Evolutionary conservation across 2,329 filamentous ascomycete genomes (phyloP), one percentile per base, ranked within the genome.

Genomic region (Clarireedia monteithiana): DNA sequence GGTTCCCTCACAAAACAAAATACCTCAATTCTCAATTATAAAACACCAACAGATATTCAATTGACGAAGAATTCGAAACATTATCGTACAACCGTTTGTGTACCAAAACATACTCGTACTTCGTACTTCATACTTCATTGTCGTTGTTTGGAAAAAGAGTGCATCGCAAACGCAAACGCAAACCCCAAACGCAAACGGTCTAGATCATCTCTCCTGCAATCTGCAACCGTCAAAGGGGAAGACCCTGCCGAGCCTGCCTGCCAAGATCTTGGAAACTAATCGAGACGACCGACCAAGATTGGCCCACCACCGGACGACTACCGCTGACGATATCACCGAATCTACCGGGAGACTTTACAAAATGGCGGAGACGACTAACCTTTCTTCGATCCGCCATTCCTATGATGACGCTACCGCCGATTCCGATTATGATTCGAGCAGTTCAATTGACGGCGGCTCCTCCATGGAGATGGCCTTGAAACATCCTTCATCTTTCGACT

Each of bases 401-500:
- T 34, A 46, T 24, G 24, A 38, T n/a, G 53, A 56, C 15, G 38
- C 45, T 39, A 34, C 53, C 36, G 34, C 36, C 17, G 24, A 51
- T 6, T 42, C 49, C 10, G 39, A 30, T 12, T 9, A 47, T 9
- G 52, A 17, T 7, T 23, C 40, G 14, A 38, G 5, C 46, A 34
- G n/a, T 6, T 46, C 30, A 26, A 34, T 44, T 36, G 38, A n/a
- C 17, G 23, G 15, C 20, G n/a, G 44, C 24, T 45, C 38, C 15
- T 6, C 47, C 12, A 55, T 55, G 47, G 53, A 50, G 20, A 55
- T 44, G 27, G 10, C 20, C 14, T 36, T 15, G 10, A 24, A 39
- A 9, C 20, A 23, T 17, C 6, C 14, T 34, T 23, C 24, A 23
- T 53, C 36, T 27, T 53, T 54, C 27, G 55, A 63, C 40, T 59